Evolutionary conservation across 257 asterid species (phyloP), one percentile per base, ranked within the genome.

Genomic region (Craterostigma plantagineum): DNA sequence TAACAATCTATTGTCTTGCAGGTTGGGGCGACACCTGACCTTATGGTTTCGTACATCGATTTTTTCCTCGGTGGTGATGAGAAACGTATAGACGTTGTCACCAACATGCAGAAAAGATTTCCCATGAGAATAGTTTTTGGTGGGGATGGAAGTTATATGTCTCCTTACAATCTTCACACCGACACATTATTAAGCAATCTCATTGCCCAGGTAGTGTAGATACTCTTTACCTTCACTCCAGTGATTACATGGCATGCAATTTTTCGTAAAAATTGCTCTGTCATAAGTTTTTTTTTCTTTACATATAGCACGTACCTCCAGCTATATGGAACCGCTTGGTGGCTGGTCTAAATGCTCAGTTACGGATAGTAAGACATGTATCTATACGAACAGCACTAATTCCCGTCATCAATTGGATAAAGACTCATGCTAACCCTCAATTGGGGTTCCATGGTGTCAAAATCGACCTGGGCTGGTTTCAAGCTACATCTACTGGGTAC

Each of bases 1-100:
- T 23, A 23, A 23, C 30, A 23, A 2, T 23, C 30, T 23, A 23
- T 23, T 23, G 2, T 23, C 30, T 23, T 23, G 30, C 30, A 90
- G 99, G 94, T 90, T 39, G 95, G 92, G 55, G 92, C 99, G 15
- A 77, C 99, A 34, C 70, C 99, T 44, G 99, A 90, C 66, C 72
- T 90, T 59, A 79, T 84, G 94, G 84, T 83, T 30, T 95, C 81
- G 27, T 90, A 83, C 55, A 55, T 84, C 17, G 99, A 90, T 66
- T 80, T 90, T 63, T 90, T 79, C 48, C 96, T 90, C 53, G 99
- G 99, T 35, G 99, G 99, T 40, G 99, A 90, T 66, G 99, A 84
- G 58, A 90, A 71, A 69, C 76, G 93, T 68, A 69, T 63, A 38
- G 96, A 80, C 64, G 81, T 83, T 52, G 96, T 96, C 63, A 84